Evolutionary conservation across 148 eudicot species (phyloP), one percentile per base, ranked within the genome.

Genomic region (Cornus kousa): DNA sequence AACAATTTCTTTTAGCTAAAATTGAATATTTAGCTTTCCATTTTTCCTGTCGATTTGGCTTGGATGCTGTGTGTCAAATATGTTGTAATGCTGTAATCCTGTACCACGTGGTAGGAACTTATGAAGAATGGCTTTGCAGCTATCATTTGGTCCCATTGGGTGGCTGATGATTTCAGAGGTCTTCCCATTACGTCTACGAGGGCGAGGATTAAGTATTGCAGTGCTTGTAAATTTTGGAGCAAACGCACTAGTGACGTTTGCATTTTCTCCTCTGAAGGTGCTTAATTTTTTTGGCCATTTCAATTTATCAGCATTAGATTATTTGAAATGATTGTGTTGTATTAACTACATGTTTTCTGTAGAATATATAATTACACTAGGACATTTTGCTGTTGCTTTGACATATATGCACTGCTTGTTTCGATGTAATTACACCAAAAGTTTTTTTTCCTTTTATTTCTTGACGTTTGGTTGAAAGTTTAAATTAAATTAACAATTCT

Each of bases 91-190:
- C n/a, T 69, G 46, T 7, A 32, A 76, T 55, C 22, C n/a, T 69
- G 24, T 67, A 76, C 59, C 39, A 70, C 48, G 23, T 40, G 35
- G 64, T 70, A 64, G 10, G 72, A 66, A 78, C 22, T 68, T 32
- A 17, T n/a, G 32, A 67, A 8, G 66, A 77, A 19, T 73, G 74
- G 37, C 77, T 82, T 75, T 84, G 81, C 92, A 96, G 99, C 68
- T 96, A 81, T 96, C 99, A 53, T 96, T 88, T 88, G 99, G 99
- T 77, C 99, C 99, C 17, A 92, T 96, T 82, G 99, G 99, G 68
- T 96, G 99, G 99, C 79, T 96, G 88, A 86, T 96, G 95, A 96
- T 96, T 71, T 93, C 99, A 5, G 99, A 96, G 90, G 87, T 96
- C 74, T 96, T 96, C 86, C 99, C 99, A 3, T 85, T 96, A 79